Evolutionary conservation across 2,329 filamentous ascomycete species (phyloP).

Genomic region (Aspergillus sp.): DNA sequence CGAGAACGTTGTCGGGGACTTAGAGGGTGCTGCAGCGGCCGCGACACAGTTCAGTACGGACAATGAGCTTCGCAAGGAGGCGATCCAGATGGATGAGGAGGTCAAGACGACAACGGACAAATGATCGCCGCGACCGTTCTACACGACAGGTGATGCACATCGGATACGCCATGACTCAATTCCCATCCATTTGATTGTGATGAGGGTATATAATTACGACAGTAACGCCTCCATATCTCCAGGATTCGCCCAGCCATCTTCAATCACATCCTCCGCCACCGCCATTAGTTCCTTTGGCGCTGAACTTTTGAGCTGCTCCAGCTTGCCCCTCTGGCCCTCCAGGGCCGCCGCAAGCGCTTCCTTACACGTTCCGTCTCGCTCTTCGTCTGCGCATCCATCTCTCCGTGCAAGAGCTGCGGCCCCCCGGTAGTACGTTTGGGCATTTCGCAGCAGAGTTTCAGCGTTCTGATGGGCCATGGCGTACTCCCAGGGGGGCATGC

Average conservation of each 20-base stretch:
- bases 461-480: slow-evolving; percentile 44
- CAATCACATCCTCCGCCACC: slow-evolving; percentile 51
- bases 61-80: slow-evolving; percentile 39
- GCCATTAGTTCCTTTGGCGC: slow-evolving; percentile 38
- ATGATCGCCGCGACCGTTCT: slow-evolving; percentile 15
- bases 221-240: slow-evolving; percentile 31
- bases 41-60: slow-evolving; percentile 38
- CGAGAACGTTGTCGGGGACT: slow-evolving; percentile 55
- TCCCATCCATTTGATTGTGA: background rate
- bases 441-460: slow-evolving; percentile 52
- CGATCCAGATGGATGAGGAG: slow-evolving; percentile 44
- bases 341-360: slow-evolving; percentile 49
- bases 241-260: slow-evolving; percentile 49
- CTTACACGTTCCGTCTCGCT: slow-evolving; percentile 46
- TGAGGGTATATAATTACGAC: slow-evolving; percentile 19
- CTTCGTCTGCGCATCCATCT: slow-evolving; percentile 43
- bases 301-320: slow-evolving; percentile 35
- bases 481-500: slow-evolving; percentile 43
- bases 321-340: slow-evolving; percentile 36
- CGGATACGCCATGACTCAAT: background rate
- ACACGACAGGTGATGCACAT: background rate
- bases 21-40: slow-evolving; percentile 50
- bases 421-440: slow-evolving; percentile 57
- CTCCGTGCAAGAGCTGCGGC: slow-evolving; percentile 42
- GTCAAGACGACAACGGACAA: slow-evolving; percentile 28